These are phyloP conservation scores for Exophiala calicioides DNA, from an alignment of 2,329 filamentous ascomycete genomes.

Conservation along the genomic window DNA sequence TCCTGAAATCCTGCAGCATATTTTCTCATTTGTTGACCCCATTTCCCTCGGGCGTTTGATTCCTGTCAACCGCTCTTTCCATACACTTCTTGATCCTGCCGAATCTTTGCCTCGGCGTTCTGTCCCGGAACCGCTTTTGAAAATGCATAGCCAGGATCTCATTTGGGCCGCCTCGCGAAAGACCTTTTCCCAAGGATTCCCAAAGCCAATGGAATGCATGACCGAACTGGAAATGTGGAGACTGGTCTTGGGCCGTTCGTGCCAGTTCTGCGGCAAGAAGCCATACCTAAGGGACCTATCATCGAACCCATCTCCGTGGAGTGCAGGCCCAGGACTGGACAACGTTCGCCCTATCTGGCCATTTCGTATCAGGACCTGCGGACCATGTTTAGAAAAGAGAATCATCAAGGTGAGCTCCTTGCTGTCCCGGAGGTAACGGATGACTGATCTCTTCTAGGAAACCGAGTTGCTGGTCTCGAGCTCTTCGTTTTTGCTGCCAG, in stretches of 20 bases:
- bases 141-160: conserved; percentile 57
- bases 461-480: conserved; percentile 67
- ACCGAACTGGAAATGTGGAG: conserved; percentile 77
- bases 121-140: conserved; percentile 31
- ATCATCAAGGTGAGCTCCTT: conserved; percentile 63
- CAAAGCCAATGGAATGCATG: conserved; percentile 64
- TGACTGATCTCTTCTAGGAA: conserved; percentile 57
- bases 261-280: conserved; percentile 66
- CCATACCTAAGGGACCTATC: conserved; percentile 15
- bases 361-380: conserved; percentile 68
- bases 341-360: conserved; percentile 69
- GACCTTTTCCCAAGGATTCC: conserved; percentile 65
- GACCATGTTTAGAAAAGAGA: conserved; percentile 61
- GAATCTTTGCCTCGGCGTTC: conserved; percentile 40
- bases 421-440: neutral
- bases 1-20: conserved; percentile 66
- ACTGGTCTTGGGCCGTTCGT: conserved; percentile 62
- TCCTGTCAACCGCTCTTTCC: conserved; percentile 67
- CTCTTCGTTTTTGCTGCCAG: conserved; percentile 64
- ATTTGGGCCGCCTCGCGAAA: conserved; percentile 73
- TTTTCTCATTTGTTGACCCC: conserved; percentile 68
- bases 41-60: conserved; percentile 65
- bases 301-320: conserved; percentile 47
- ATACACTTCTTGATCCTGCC: conserved; percentile 57
- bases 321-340: conserved; percentile 62